Conservation (phyloP, 345 rosid species). For the Laguncularia racemosa region DNA sequence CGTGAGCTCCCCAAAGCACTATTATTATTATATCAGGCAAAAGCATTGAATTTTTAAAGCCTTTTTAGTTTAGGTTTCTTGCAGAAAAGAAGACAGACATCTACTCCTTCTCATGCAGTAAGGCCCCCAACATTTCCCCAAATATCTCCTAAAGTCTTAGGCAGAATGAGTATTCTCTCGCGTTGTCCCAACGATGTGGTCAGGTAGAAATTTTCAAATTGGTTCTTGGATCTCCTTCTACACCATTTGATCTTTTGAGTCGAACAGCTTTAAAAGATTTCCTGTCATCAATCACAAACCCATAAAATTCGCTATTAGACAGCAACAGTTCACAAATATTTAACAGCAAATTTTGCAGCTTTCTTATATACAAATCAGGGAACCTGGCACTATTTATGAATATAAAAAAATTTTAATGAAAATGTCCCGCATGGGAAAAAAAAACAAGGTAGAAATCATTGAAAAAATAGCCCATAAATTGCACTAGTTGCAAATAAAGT, state of each 20-base stretch:
- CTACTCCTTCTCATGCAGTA: slow-evolving; percentile 91
- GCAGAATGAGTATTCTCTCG: slow-evolving; percentile 95
- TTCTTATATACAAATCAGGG: neutral
- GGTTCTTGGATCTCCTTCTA: slow-evolving; percentile 41
- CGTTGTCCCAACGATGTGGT: slow-evolving; percentile 55
- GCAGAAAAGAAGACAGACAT: slow-evolving; percentile 82
- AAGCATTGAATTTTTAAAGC: slow-evolving; percentile 31
- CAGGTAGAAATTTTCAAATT: slow-evolving; percentile 58
- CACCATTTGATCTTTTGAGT: slow-evolving; percentile 23
- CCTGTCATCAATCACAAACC: slow-evolving; percentile 38
- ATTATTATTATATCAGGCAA: slow-evolving; percentile 96
- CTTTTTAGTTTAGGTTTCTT: slow-evolving; percentile 48
- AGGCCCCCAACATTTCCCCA: slow-evolving; percentile 96
- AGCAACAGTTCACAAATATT: neutral
- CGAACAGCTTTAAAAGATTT: slow-evolving; percentile 23
- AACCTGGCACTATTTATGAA: no score
- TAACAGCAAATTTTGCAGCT: neutral
- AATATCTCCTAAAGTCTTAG: slow-evolving; percentile 87
- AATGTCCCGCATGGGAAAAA: no score
- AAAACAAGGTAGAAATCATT: no score
- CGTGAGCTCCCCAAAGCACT: slow-evolving; percentile 97
- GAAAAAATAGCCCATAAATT: no score
- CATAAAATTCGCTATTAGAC: no score
- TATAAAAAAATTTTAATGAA: no score
- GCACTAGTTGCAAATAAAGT: no score